phyloP scores from a whole-genome alignment of 306 rosid genomes.

The Sindora glabra region DNA sequence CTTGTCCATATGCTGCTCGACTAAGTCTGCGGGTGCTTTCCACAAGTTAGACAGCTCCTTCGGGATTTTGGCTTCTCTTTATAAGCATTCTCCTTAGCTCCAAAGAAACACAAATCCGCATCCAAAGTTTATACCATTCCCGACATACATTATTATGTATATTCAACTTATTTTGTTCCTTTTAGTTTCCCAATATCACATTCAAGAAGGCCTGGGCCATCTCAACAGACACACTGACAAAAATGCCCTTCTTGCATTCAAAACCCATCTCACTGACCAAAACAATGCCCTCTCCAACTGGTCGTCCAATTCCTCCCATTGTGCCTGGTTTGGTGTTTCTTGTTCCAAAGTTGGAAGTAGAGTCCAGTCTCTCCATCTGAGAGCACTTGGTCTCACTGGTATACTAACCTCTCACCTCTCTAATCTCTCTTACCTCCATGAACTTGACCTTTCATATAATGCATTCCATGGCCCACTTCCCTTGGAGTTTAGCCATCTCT shows the following conservation, averaged over 20 bases:
- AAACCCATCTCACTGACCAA: constrained; percentile 21
- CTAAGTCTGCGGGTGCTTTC: no score
- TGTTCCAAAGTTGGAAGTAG: no score
- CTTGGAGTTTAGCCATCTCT: background rate
- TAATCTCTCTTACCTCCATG: no score
- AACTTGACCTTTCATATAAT: no score
- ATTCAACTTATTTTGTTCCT: background rate
- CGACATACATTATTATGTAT: background rate
- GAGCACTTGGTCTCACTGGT: no score
- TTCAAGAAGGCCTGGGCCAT: background rate
- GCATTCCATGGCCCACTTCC: no score
- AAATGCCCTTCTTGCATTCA: constrained; percentile 24
- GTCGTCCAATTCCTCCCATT: background rate
- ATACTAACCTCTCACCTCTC: no score
- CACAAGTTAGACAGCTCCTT: no score
- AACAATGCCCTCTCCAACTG: constrained; percentile 2
- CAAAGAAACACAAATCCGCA: background rate
- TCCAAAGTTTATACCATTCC: background rate
- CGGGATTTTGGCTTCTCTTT: no score
- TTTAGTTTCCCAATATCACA: background rate
- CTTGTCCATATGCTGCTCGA: no score
- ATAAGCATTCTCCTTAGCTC: background rate
- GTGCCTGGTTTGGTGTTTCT: no score
- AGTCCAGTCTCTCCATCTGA: no score
- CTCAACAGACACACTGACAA: background rate